Evolutionary conservation across 441 rosid species (phyloP).

Genomic region (Mallotus japonicus): DNA sequence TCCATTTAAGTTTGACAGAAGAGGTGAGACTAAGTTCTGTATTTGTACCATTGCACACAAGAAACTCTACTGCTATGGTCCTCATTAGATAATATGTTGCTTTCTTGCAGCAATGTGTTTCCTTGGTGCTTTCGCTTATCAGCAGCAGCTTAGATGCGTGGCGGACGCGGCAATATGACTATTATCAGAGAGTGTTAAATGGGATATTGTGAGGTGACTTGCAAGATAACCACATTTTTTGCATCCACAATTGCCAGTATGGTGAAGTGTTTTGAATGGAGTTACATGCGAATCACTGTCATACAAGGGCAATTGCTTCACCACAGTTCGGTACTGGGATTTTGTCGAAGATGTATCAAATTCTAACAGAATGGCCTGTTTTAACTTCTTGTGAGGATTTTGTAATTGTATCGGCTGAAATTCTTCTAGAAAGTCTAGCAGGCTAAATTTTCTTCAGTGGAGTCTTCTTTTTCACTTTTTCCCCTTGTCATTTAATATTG

Average conservation of each 20-base stretch:
- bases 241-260: slow-evolving; percentile 20
- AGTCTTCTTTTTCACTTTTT: slow-evolving; percentile 10
- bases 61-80: slow-evolving; percentile 14
- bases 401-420: slow-evolving; percentile 38
- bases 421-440: slow-evolving; percentile 23
- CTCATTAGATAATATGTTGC: slow-evolving; percentile 21
- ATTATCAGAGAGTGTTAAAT: slow-evolving; percentile 91
- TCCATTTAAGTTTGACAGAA: slow-evolving; percentile 87
- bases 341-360: slow-evolving; percentile 12
- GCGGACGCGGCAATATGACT: slow-evolving; percentile 97
- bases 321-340: slow-evolving; percentile 10
- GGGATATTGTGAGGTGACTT: slow-evolving; percentile 67
- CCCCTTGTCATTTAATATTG: slow-evolving; percentile 21
- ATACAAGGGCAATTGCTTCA: slow-evolving; percentile 10
- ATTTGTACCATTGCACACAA: slow-evolving; percentile 7
- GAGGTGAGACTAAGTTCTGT: slow-evolving; percentile 49
- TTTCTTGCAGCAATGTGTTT: slow-evolving; percentile 85
- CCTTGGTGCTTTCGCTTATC: slow-evolving; percentile 90
- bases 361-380: slow-evolving; percentile 25
- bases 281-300: slow-evolving; percentile 14
- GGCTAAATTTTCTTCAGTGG: slow-evolving; percentile 27
- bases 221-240: slow-evolving; percentile 17
- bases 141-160: slow-evolving; percentile 98
- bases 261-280: slow-evolving; percentile 26
- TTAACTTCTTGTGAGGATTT: slow-evolving; percentile 30